Evolutionary conservation across 2,329 filamentous ascomycete species (phyloP).

Genomic region (Epichloe bromicola): DNA sequence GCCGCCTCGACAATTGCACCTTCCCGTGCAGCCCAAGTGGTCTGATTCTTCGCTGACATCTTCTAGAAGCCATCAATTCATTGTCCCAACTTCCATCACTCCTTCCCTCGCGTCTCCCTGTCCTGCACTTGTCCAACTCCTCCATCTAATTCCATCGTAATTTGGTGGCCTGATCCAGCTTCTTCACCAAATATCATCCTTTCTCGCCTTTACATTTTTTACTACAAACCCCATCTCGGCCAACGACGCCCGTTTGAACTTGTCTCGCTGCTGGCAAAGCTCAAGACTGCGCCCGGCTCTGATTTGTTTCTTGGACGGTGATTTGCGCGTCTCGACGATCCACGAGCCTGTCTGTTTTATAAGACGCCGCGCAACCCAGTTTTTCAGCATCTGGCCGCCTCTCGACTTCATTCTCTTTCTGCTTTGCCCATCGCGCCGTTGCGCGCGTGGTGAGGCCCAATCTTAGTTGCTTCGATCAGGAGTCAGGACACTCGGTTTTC

Average conservation of each 20-base stretch:
- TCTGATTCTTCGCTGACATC: slow-evolving; percentile 15
- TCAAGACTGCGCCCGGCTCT: slow-evolving; percentile 1
- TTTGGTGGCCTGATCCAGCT: not conserved
- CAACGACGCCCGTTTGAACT: not conserved
- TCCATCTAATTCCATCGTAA: not conserved
- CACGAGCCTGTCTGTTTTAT: not conserved
- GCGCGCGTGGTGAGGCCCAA: not conserved
- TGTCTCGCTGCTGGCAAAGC: not conserved
- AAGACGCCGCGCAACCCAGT: not conserved
- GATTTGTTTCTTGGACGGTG: not conserved
- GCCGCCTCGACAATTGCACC: not conserved
- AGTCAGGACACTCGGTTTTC: not conserved
- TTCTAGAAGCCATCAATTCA: slow-evolving; percentile 16
- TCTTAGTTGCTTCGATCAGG: not conserved
- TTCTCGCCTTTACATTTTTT: not conserved
- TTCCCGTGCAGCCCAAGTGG: not conserved
- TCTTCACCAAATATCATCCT: not conserved
- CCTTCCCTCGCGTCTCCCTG: slow-evolving; percentile 4
- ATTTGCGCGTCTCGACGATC: not conserved
- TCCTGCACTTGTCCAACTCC: not conserved
- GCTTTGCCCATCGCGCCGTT: not conserved
- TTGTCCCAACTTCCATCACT: slow-evolving; percentile 4
- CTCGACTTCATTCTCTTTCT: not conserved
- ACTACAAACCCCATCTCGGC: not conserved
- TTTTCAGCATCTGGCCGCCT: not conserved